A percentile compares a stretch with the other conserved stretches of the same genome.
Conservation (phyloP, 148 eudicot species). For the Arbutus unedo region DNA sequence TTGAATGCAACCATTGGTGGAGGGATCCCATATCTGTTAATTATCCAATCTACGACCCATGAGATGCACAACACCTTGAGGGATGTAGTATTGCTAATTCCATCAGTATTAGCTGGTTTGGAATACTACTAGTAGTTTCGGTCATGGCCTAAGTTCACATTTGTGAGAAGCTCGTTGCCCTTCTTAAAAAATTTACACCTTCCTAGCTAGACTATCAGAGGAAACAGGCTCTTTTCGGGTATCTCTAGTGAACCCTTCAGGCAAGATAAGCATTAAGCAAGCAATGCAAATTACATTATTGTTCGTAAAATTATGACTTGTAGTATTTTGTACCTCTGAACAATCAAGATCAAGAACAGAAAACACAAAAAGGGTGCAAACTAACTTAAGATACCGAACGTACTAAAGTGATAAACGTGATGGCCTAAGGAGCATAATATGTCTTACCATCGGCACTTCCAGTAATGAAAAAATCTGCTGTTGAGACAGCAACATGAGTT, state of each 20-base stretch:
- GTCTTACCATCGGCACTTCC: constrained; percentile 91
- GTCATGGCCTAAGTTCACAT: not conserved
- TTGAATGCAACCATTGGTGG: not conserved
- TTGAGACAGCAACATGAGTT: constrained; percentile 89
- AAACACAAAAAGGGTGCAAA: not conserved
- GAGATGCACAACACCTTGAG: not conserved
- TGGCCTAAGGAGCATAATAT: not conserved
- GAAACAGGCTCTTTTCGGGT: not conserved
- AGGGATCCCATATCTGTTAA: not conserved
- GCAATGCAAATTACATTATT: not conserved
- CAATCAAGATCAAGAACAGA: not conserved
- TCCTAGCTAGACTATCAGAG: not conserved
- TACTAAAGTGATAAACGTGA: not conserved
- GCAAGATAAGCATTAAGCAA: not conserved
- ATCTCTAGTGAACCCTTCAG: not conserved
- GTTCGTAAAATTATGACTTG: not conserved
- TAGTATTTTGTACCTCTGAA: not conserved
- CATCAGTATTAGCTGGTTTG: not conserved
- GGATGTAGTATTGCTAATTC: not conserved
- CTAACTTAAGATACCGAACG: not conserved
- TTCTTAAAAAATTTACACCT: not conserved
- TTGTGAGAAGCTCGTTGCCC: not conserved
- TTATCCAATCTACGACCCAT: not conserved
- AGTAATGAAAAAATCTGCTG: constrained; percentile 88
- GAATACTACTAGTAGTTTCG: no score